Evolutionary conservation across 257 asterid species (phyloP).

Genomic region (Salvia hispanica): DNA sequence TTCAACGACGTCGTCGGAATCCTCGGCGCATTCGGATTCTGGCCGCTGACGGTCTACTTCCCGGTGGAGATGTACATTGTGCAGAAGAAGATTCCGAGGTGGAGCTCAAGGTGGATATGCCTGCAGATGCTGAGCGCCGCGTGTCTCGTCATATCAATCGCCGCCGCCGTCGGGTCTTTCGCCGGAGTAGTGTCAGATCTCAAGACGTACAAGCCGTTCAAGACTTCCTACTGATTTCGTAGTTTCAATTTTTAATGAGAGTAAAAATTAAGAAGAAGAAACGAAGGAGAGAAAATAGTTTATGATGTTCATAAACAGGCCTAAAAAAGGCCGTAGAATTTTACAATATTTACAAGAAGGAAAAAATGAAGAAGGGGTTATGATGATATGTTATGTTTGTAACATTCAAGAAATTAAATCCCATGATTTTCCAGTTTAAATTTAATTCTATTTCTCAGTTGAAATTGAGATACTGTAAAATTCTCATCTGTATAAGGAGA

Average conservation of each 20-base stretch:
- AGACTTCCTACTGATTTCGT: conserved; percentile 34
- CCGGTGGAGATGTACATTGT: conserved; percentile 89
- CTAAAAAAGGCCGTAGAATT: conserved; percentile 30
- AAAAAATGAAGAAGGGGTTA: conserved; percentile 10
- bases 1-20: conserved; percentile 82
- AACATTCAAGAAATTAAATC: conserved; percentile 29
- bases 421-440: conserved; percentile 31
- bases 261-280: background rate
- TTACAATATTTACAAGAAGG: conserved; percentile 18
- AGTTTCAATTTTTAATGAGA: background rate
- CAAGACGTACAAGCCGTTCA: conserved; percentile 65
- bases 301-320: conserved; percentile 37
- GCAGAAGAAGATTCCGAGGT: conserved; percentile 60
- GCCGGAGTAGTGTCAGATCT: conserved; percentile 77
- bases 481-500: too few species aligned
- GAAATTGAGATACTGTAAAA: conserved; percentile 30
- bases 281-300: background rate
- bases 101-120: conserved; percentile 73
- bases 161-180: conserved; percentile 72
- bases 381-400: conserved; percentile 24
- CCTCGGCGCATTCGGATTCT: conserved; percentile 82
- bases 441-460: conserved; percentile 32
- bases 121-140: conserved; percentile 57
- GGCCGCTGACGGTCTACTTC: conserved; percentile 89
- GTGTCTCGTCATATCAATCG: conserved; percentile 62